phyloP scores from a whole-genome alignment of 1,139 yeast genomes.

The Scheffersomyces cryptocercus region DNA sequence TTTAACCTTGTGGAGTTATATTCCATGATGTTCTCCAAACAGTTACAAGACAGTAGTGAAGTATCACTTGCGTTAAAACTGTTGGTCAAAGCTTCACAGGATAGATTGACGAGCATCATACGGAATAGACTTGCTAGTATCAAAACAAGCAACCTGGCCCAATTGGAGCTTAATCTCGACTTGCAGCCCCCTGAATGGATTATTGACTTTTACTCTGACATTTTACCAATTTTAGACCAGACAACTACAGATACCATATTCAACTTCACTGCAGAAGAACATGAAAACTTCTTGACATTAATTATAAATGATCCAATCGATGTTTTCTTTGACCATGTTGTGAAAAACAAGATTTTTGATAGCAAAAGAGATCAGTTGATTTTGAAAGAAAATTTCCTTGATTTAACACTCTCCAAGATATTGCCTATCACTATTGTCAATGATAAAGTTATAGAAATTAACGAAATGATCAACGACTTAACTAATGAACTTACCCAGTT shows the following conservation, averaged over 20 bases:
- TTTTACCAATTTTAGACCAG: slow-evolving; percentile 52
- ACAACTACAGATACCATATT: slow-evolving; percentile 37
- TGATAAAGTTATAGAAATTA: slow-evolving; percentile 42
- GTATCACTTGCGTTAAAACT: slow-evolving; percentile 26
- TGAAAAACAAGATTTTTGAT: slow-evolving; percentile 23
- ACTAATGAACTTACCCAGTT: slow-evolving; percentile 39
- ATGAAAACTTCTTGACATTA: slow-evolving; percentile 32
- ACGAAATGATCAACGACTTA: slow-evolving; percentile 31
- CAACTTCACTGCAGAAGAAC: slow-evolving; percentile 33
- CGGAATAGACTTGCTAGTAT: slow-evolving; percentile 43
- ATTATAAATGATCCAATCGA: slow-evolving; percentile 53
- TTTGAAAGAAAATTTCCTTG: slow-evolving; percentile 59
- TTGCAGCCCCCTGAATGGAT: slow-evolving; percentile 78
- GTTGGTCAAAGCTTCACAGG: slow-evolving; percentile 34
- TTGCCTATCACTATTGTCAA: slow-evolving; percentile 45
- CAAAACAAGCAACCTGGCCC: slow-evolving; percentile 41
- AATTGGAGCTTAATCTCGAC: slow-evolving; percentile 45
- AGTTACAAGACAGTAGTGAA: slow-evolving; percentile 21
- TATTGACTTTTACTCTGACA: slow-evolving; percentile 52
- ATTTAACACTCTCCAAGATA: slow-evolving; percentile 55
- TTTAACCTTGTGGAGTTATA: slow-evolving; percentile 68
- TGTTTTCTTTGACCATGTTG: slow-evolving; percentile 39
- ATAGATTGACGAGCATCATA: slow-evolving; percentile 41
- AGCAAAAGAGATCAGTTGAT: slow-evolving; percentile 39
- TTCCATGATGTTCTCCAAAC: slow-evolving; percentile 64